Conservation (phyloP, 306 rosid species). For the Erythrophleum fordii region DNA sequence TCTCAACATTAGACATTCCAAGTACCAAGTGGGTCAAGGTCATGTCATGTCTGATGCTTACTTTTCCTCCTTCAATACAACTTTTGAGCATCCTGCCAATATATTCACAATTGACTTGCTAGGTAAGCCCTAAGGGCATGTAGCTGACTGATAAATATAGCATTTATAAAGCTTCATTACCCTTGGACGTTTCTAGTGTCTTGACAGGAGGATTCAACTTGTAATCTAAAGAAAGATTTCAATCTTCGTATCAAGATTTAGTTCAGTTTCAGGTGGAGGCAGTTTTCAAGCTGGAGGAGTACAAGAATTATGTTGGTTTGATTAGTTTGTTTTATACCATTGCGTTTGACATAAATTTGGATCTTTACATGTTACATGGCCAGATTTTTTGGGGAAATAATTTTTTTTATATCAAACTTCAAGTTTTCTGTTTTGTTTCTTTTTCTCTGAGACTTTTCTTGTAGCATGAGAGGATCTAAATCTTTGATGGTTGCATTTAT, state of each 20-base stretch:
- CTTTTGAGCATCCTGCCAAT: too few species aligned
- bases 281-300: neutral
- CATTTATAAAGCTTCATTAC: neutral
- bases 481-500: neutral
- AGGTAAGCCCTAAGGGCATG: too few species aligned
- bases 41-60: too few species aligned
- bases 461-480: too few species aligned
- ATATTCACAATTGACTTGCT: too few species aligned
- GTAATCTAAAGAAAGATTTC: neutral
- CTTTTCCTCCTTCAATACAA: too few species aligned
- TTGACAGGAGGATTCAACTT: neutral
- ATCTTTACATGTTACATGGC: neutral
- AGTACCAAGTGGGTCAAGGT: neutral
- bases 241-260: neutral
- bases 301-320: neutral
- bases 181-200: neutral
- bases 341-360: too few species aligned
- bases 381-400: neutral
- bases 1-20: neutral
- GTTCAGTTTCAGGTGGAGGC: too few species aligned
- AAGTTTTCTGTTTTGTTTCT: neutral
- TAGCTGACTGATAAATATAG: too few species aligned
- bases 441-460: too few species aligned
- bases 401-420: too few species aligned
- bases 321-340: too few species aligned